Evolutionary conservation across 495 filamentous ascomycete species (phyloP).

Genomic region (Aspergillus bertholletiae): DNA sequence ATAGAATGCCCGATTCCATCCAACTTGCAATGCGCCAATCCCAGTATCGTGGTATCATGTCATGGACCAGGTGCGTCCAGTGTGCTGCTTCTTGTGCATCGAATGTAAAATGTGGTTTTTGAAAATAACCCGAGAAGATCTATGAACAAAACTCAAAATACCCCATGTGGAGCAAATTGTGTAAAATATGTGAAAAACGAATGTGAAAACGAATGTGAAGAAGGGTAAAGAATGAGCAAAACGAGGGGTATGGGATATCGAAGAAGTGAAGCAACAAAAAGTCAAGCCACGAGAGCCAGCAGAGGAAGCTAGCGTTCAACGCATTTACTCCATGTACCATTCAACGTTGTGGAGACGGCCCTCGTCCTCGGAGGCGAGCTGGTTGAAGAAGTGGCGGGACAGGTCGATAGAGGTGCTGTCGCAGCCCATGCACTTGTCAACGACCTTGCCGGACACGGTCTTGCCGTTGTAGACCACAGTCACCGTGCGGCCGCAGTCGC

Average conservation of each 20-base stretch:
- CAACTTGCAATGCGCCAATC: neutral
- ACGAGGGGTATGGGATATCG: neutral
- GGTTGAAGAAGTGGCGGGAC: conserved; percentile 39
- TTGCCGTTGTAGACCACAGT: conserved; percentile 57
- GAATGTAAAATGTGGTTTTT: neutral
- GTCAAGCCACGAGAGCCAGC: neutral
- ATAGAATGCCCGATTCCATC: conserved; percentile 4
- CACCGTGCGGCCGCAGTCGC: conserved; percentile 64
- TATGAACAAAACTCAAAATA: conserved; percentile 7
- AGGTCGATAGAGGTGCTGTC: conserved; percentile 41
- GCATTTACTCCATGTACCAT: conserved; percentile 38
- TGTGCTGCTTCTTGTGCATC: neutral
- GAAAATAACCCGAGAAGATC: conserved; percentile 6
- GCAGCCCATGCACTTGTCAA: conserved; percentile 78
- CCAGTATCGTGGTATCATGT: neutral
- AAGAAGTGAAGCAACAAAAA: neutral
- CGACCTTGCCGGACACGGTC: conserved; percentile 52
- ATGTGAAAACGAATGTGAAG: conserved; percentile 6
- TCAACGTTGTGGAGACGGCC: conserved; percentile 32
- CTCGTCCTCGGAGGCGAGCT: conserved; percentile 24
- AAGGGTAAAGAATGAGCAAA: conserved; percentile 8
- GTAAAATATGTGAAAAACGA: neutral
- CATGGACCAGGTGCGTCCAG: neutral
- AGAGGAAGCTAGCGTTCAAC: conserved; percentile 5
- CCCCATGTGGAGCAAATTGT: neutral